These are phyloP conservation scores for Suhomyces xylopsoci DNA, from an alignment of 805 yeast genomes.

Conservation along the genomic window DNA sequence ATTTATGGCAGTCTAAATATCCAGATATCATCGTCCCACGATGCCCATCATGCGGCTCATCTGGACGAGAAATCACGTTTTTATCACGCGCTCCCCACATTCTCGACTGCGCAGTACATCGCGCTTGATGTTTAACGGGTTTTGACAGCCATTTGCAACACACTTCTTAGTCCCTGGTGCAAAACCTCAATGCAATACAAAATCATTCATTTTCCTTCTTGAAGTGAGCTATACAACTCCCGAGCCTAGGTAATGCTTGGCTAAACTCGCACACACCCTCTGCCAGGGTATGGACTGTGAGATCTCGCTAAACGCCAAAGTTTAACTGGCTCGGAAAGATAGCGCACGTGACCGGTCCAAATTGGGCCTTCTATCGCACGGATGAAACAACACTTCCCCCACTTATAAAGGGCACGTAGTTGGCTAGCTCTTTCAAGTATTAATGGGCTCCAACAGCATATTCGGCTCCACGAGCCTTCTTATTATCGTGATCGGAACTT, in stretches of 20 bases:
- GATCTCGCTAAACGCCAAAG: not conserved
- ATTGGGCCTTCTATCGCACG: slow-evolving; percentile 1
- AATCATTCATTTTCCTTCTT: not conserved
- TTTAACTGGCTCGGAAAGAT: not conserved
- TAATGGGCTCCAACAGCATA: not conserved
- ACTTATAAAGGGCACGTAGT: not conserved
- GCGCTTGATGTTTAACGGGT: not conserved
- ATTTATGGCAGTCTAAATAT: slow-evolving; percentile 5
- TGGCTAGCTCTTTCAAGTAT: not conserved
- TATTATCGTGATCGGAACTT: slow-evolving; percentile 45
- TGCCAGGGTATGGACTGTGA: not conserved
- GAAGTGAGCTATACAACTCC: not conserved
- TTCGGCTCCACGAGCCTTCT: not conserved
- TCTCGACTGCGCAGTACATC: not conserved
- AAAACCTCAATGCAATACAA: not conserved
- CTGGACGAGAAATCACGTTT: not conserved
- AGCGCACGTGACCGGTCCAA: not conserved
- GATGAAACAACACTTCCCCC: not conserved
- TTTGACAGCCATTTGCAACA: not conserved
- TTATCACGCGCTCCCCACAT: not conserved
- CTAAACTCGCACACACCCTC: not conserved
- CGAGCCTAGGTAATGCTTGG: not conserved
- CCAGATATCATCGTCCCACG: slow-evolving; percentile 1
- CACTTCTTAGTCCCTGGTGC: not conserved
- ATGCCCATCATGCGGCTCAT: slow-evolving; percentile 14